Conservation (phyloP, 1,284 basidiomycete genomes). For the Fomitiporia mediterranea region DNA sequence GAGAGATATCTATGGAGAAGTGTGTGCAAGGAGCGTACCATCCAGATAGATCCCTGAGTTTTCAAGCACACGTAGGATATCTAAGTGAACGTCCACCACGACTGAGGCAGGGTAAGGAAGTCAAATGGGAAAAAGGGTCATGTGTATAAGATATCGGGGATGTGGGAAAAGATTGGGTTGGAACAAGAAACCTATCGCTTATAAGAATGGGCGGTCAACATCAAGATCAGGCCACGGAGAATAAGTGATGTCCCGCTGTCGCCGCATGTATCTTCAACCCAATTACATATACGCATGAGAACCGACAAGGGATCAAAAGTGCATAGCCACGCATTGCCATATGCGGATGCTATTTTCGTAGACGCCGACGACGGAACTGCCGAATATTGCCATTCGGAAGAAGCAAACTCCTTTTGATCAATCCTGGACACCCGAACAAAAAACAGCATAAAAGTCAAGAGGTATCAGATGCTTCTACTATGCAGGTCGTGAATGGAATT, state of each 20-base stretch:
- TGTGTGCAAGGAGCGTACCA: background rate
- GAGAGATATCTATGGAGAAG: background rate
- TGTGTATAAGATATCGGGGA: background rate
- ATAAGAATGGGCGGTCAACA: background rate
- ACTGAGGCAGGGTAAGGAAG: too few relatives aligned
- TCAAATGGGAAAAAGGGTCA: background rate
- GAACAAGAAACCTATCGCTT: background rate
- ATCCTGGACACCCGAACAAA: too few relatives aligned
- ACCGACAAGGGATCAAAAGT: background rate
- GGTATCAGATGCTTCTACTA: too few relatives aligned
- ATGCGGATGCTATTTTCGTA: background rate
- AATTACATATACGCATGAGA: background rate
- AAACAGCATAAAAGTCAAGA: too few relatives aligned
- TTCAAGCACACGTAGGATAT: too few relatives aligned
- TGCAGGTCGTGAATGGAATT: too few relatives aligned
- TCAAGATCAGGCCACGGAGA: constrained; percentile 3
- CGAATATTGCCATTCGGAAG: too few relatives aligned
- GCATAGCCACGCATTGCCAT: background rate
- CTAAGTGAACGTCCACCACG: background rate
- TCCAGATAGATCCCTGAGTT: background rate
- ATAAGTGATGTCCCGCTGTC: background rate
- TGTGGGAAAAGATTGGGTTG: background rate
- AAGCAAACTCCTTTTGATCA: too few relatives aligned
- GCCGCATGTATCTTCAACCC: background rate
- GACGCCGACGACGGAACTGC: background rate